Base-by-base conservation (phyloP, 1,284 basidiomycete genomes). In the Sutorius eximius region DNA sequence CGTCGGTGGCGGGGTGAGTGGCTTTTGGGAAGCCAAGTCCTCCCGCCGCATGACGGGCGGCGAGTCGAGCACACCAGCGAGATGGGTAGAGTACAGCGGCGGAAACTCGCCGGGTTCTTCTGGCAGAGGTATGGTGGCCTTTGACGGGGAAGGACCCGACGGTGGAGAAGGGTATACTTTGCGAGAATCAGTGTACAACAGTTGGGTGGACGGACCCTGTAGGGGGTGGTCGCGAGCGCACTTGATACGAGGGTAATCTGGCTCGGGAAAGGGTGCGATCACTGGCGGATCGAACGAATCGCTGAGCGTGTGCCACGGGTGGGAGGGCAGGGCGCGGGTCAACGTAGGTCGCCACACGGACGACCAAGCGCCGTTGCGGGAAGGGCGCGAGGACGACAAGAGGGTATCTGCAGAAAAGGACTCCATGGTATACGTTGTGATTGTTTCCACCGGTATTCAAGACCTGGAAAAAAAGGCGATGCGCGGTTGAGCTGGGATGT, bases 1-100 rank as follows among this genome's bases (percentile, higher is more conserved):
- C 22, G 77, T 79, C 43, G 76, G 70, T 29, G 78, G 78, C 45
- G 77, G 77, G 45, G 77, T 78, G 40, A 71, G 69, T 3, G 70
- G 77, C 45, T 61, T 63, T 38, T 69, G 63, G 33, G 55, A 64
- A 29, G 56, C 53, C 47, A 69, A 52, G 43, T 69, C 67, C 58
- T 64, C 60, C 42, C 66, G 68, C 20, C 67, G 65, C 62, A 71
- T 69, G 59, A 68, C 57, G 3, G 63, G 55, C 6, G 74, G 68
- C 3, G 73, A 73, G 59, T 72, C 71, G 46, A 75, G 65, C 18
- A 75, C 53, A 15, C 65, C 70, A 0, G 49, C 55, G 8, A 71
- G 53, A 49, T 61, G 62, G 8, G 61, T 59, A 30, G 58, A 59
- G 50, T 61, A 63, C 52, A 58, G 6, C n/a, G 56, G 41, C 15